Conservation (phyloP, 164 flowering plant genomes). For the Magnolia sinica region DNA sequence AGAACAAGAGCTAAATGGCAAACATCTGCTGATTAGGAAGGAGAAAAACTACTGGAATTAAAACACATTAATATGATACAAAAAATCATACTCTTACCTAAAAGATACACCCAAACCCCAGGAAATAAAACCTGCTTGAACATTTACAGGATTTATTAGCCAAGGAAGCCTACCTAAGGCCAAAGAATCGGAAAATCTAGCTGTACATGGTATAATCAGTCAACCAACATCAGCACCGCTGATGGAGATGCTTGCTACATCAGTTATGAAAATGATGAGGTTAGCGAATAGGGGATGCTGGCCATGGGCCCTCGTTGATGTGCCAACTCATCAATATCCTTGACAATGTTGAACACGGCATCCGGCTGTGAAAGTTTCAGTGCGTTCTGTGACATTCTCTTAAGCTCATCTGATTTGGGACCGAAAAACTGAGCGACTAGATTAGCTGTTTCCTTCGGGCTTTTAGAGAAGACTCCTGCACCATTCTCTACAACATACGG, state of each 20-base stretch:
- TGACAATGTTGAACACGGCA: conserved; percentile 92
- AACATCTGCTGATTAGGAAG: no score
- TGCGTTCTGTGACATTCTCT: conserved; percentile 76
- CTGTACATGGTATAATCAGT: conserved; percentile 24
- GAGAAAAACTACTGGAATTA: no score
- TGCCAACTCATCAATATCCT: conserved; percentile 78
- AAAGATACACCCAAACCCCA: no score
- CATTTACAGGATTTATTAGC: conserved; percentile 12
- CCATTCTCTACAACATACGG: conserved; percentile 94
- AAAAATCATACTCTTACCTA: no score
- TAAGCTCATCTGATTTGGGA: conserved; percentile 67
- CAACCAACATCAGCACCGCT: background rate
- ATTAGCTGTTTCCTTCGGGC: conserved; percentile 74
- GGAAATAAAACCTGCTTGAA: background rate
- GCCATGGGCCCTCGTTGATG: conserved; percentile 60
- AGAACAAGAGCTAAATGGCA: no score
- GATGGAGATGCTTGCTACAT: background rate
- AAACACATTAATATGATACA: no score
- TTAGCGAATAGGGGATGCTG: conserved; percentile 57
- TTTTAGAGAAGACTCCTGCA: conserved; percentile 84
- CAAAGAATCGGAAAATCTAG: conserved; percentile 20
- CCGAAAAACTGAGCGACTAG: conserved; percentile 86
- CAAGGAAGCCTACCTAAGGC: conserved; percentile 15
- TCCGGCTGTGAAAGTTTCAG: conserved; percentile 85
- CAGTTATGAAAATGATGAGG: conserved; percentile 62